These are phyloP conservation scores for Cladorrhinum sp. DNA, from an alignment of 2,329 filamentous ascomycete species.

Conservation along the genomic window DNA sequence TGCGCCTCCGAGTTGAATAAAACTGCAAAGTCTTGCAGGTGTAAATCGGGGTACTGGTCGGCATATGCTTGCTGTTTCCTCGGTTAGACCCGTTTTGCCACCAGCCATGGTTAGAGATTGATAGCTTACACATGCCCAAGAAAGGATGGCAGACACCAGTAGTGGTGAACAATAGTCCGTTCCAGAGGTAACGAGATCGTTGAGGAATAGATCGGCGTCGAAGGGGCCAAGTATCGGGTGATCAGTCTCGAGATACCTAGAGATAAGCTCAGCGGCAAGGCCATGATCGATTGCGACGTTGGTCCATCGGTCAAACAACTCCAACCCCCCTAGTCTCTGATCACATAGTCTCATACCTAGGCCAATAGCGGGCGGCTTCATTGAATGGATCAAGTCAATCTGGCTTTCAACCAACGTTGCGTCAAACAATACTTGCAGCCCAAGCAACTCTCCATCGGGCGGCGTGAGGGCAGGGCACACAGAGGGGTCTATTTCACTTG, in stretches of 20 bases:
- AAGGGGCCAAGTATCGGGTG: conserved; percentile 16
- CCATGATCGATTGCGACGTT: conserved; percentile 13
- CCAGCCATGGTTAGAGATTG: background rate
- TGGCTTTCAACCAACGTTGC: background rate
- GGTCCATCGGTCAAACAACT: conserved; percentile 12
- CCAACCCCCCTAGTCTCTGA: background rate
- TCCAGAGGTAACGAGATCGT: conserved; percentile 8
- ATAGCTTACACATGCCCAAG: conserved; percentile 14
- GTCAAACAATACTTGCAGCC: background rate
- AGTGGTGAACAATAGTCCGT: conserved; percentile 11
- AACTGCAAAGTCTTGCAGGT: background rate
- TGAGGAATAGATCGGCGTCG: conserved; percentile 19
- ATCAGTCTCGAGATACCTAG: conserved; percentile 19
- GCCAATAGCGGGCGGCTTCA: background rate
- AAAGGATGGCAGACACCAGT: conserved; percentile 13
- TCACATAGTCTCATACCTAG: background rate
- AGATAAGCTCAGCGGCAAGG: conserved; percentile 16
- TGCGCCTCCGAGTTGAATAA: background rate
- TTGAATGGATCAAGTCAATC: background rate
- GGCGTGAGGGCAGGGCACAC: background rate
- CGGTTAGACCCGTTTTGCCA: background rate
- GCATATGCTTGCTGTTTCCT: background rate
- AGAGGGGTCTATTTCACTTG: background rate
- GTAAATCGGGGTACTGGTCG: background rate
- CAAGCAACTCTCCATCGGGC: background rate